phyloP scores from a whole-genome alignment of 2,329 filamentous ascomycete genomes.

The Alternaria sp. region DNA sequence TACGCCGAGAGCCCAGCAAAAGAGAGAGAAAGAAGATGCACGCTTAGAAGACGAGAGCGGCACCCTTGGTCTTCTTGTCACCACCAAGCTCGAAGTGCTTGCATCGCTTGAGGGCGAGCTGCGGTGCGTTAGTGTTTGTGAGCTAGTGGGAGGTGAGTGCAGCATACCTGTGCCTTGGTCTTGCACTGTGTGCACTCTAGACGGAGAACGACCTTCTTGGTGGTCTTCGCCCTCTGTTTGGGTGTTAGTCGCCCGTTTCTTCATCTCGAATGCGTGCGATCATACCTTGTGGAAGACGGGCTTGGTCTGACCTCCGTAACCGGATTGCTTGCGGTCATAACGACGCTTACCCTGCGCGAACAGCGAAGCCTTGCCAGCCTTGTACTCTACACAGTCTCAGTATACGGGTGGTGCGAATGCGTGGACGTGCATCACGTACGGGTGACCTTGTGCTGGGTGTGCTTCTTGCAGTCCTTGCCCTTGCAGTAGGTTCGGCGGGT shows the following conservation, averaged over 20 bases:
- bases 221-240: conserved; percentile 95
- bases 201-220: conserved; percentile 99
- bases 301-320: conserved; percentile 99
- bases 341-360: conserved; percentile 99
- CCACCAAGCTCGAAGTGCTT: conserved; percentile 99
- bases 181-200: conserved; percentile 98
- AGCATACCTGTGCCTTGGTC: conserved; percentile 45
- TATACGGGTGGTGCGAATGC: conserved; percentile 19
- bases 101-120: conserved; percentile 99
- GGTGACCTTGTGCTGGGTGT: conserved; percentile 47
- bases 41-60: conserved; percentile 98
- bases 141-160: neutral
- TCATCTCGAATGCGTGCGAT: neutral
- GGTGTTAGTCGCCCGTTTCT: conserved; percentile 22
- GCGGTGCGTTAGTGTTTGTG: conserved; percentile 59
- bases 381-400: conserved; percentile 71
- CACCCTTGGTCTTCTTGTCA: conserved; percentile 99
- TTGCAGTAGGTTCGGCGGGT: conserved; percentile 98
- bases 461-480: conserved; percentile 84
- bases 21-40: conserved; percentile 55
- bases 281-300: conserved; percentile 90
- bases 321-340: conserved; percentile 90
- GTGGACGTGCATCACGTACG: conserved; percentile 40
- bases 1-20: conserved; percentile 52
- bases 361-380: conserved; percentile 93